These are phyloP conservation scores for Serendipita sp. DNA, from an alignment of 768 basidiomycete species.

Conservation along the genomic window DNA sequence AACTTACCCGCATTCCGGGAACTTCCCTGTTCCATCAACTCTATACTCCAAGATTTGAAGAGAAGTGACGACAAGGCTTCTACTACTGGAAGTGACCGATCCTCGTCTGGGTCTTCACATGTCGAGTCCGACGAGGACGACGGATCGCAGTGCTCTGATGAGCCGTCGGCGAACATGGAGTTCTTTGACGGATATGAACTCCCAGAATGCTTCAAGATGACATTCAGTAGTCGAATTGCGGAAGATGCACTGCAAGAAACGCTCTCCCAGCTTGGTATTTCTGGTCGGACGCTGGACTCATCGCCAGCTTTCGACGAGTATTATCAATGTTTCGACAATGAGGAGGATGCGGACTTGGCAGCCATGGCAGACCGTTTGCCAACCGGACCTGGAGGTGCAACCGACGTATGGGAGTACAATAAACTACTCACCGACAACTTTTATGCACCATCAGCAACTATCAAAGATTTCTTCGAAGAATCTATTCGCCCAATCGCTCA, in stretches of 20 bases:
- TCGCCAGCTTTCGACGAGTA: neutral
- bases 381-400: neutral
- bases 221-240: neutral
- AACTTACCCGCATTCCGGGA: no score
- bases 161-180: neutral
- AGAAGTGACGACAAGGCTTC: no score
- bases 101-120: neutral
- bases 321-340: neutral
- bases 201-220: neutral
- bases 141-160: no score
- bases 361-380: no score
- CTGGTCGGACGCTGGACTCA: neutral
- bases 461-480: no score
- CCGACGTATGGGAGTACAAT: neutral
- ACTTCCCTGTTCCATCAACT: no score
- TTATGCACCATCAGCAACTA: neutral
- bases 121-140: neutral
- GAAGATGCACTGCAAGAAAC: neutral
- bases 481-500: no score
- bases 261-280: neutral
- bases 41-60: no score
- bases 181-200: neutral
- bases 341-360: neutral
- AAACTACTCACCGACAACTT: neutral
- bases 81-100: neutral